Evolutionary conservation across 2,329 filamentous ascomycete genomes (phyloP).

Genomic region (Ceratocystis variospora): DNA sequence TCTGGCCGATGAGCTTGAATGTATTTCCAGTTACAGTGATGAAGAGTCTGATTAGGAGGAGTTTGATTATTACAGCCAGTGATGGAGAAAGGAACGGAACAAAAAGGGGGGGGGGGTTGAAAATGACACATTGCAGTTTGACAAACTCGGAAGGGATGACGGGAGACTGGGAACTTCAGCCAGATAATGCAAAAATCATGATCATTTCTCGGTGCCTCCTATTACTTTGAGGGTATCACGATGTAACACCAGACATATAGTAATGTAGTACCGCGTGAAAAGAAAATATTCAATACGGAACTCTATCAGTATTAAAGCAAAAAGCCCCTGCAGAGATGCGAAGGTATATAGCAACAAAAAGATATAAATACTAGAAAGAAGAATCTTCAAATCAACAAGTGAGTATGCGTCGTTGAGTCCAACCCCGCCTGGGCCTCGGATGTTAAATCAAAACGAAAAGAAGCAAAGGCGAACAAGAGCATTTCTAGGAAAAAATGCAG

Average conservation of each 20-base stretch:
- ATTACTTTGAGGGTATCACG: too few species aligned
- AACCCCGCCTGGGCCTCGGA: slow-evolving; percentile 5
- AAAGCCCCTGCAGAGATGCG: neutral
- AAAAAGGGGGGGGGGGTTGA: too few species aligned
- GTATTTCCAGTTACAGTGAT: neutral
- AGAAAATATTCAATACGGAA: neutral
- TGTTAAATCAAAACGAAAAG: neutral
- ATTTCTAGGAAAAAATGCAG: neutral
- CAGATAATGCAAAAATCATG: too few species aligned
- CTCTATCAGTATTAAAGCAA: slow-evolving; percentile 5
- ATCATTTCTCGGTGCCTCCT: too few species aligned
- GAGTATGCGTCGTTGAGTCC: slow-evolving; percentile 16
- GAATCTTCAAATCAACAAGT: neutral
- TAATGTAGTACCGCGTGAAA: too few species aligned
- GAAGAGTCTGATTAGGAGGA: neutral
- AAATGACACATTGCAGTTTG: too few species aligned
- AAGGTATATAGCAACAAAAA: neutral
- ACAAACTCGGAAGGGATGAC: too few species aligned
- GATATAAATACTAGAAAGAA: neutral
- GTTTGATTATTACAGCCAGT: neutral
- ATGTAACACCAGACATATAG: too few species aligned
- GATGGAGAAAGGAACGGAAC: neutral
- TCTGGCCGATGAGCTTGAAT: neutral
- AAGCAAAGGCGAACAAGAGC: slow-evolving; percentile 1
- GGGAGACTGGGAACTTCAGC: too few species aligned